A percentile compares a stretch with the other conserved stretches of the same genome.
These are phyloP conservation scores for Carnegiea gigantea DNA, from an alignment of 179 eudicot genomes.

Conservation along the genomic window DNA sequence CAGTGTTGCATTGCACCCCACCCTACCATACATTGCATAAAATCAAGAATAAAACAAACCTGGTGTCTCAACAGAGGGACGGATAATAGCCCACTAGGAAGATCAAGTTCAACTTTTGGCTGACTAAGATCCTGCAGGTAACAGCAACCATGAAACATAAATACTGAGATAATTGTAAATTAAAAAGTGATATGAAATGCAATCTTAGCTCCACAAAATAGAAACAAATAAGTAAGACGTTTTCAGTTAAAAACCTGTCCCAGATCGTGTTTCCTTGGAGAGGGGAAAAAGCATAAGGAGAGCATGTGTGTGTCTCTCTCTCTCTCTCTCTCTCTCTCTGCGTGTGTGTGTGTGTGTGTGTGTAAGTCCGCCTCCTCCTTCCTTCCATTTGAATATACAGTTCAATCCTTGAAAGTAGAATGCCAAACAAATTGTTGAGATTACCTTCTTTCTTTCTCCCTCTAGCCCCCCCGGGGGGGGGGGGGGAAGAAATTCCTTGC, in stretches of 20 bases:
- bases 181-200: conserved; percentile 1
- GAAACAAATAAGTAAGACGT: neutral
- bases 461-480: neutral
- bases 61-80: conserved; percentile 95
- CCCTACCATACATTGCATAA: neutral
- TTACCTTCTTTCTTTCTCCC: neutral
- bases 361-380: neutral
- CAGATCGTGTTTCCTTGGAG: neutral
- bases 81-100: conserved; percentile 74
- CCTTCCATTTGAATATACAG: neutral
- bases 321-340: too few relatives aligned
- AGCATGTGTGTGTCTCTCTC: too few relatives aligned
- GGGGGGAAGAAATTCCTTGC: too few relatives aligned
- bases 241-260: neutral
- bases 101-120: conserved; percentile 59
- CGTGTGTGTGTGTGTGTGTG: neutral
- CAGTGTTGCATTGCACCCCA: neutral
- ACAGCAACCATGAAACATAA: conserved; percentile 20
- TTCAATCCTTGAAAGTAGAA: neutral
- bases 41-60: conserved; percentile 43
- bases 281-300: too few relatives aligned
- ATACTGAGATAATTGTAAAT: neutral
- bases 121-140: conserved; percentile 83
- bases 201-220: conserved; percentile 1
- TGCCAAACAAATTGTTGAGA: neutral